phyloP scores from a whole-genome alignment of 768 basidiomycete genomes.

The Nevesoporus exiguus region DNA sequence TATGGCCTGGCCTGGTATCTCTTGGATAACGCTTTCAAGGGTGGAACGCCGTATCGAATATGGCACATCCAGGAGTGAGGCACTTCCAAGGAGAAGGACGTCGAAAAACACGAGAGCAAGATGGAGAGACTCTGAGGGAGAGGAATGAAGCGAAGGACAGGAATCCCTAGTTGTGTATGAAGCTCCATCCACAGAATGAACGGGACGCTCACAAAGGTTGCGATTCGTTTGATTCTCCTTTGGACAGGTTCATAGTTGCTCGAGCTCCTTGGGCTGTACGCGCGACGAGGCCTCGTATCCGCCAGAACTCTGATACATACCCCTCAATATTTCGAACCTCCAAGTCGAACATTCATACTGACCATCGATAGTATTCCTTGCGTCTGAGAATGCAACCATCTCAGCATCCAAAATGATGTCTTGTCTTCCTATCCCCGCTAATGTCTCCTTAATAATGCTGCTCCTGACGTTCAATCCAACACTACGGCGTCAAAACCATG shows the following conservation, averaged over 20 bases:
- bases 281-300: conserved; percentile 58
- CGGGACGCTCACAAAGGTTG: conserved; percentile 18
- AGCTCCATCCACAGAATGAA: conserved; percentile 1
- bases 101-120: conserved; percentile 89
- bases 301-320: conserved; percentile 65
- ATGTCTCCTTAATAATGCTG: conserved; percentile 58
- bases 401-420: conserved; percentile 76
- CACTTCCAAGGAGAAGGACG: conserved; percentile 64
- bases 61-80: conserved; percentile 48
- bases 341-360: conserved; percentile 21
- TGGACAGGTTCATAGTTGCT: conserved; percentile 23
- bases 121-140: conserved; percentile 43
- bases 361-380: conserved; percentile 63
- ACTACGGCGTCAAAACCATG: neutral
- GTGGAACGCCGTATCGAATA: conserved; percentile 59
- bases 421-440: conserved; percentile 41
- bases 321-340: conserved; percentile 1
- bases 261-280: conserved; percentile 56
- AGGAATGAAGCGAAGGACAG: conserved; percentile 42
- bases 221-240: conserved; percentile 18
- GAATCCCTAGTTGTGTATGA: conserved; percentile 28
- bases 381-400: conserved; percentile 79
- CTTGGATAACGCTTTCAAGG: conserved; percentile 55
- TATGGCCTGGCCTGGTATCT: conserved; percentile 58
- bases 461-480: conserved; percentile 3